Base-by-base conservation (phyloP, 495 filamentous ascomycete genomes). In the Hyaloscypha variabilis region DNA sequence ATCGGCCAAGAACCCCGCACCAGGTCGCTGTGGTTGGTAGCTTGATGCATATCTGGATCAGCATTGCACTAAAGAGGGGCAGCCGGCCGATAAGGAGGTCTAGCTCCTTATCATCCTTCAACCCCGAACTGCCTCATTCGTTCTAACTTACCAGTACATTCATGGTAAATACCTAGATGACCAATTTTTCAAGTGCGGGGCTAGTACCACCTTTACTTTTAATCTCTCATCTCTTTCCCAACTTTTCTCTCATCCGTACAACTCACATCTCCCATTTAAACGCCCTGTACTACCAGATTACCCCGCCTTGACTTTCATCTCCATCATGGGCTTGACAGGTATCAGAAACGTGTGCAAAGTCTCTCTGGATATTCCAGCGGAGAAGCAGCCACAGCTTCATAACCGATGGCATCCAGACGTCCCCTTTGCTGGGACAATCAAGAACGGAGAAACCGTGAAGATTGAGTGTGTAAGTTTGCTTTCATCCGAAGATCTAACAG, bases 361-460 rank as follows among this genome's bases (percentile, higher is more conserved):
- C 28, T 87, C 89, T 70, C 76, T 95, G 24, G 82, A 91, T 59
- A 93, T 85, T 74, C 89, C 91, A n/a, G 91, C 92, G 1, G 75
- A 81, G 23, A 85, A 92, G 72, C 93, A 96, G 73, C 71, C 83
- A 6, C 83, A 87, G 61, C 79, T 96, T 17, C 94, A 97, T 77
- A 97, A 97, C 74, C 79, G 94, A 77, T 97, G 94, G 94, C 94
- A 97, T 73, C 94, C 94, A 39, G 94, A 97, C 68, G 88, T 98
- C 69, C 94, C 94, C 14, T 85, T 84, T 60, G 82, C 78, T 46
- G 90, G 83, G 34, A 88, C 85, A 51, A 95, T 98, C 74, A 87
- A 87, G 69, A 89, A 94, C 74, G 88, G 87, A 42, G 94, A 98
- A 76, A 88, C 91, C 3, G 94, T 97, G 66, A 97, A 97, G 79